Conservation (phyloP, 208 protist genomes). For the Naegleria gruberi region DNA sequence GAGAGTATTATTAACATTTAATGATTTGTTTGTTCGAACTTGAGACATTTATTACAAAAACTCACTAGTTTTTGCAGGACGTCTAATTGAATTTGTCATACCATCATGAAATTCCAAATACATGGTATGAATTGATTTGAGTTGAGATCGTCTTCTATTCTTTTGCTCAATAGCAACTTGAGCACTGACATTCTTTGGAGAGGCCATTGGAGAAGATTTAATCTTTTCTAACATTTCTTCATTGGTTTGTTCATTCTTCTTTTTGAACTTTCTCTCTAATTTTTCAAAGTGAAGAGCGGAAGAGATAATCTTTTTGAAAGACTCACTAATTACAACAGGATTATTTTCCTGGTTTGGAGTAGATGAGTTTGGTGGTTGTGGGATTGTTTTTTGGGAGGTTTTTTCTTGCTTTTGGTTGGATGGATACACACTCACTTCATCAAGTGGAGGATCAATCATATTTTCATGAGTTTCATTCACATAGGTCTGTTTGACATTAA, state of each 20-base stretch:
- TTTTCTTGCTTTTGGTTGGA: background rate
- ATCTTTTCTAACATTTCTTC: background rate
- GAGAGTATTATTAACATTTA: too few species aligned
- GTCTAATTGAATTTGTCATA: background rate
- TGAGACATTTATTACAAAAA: slow-evolving; percentile 23
- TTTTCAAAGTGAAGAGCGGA: background rate
- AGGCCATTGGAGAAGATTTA: background rate
- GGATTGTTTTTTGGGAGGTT: too few species aligned
- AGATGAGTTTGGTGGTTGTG: background rate
- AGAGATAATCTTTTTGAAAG: background rate
- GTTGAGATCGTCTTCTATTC: background rate
- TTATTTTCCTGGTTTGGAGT: too few species aligned
- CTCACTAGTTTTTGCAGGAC: background rate
- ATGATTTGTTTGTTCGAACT: too few species aligned
- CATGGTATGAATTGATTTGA: background rate
- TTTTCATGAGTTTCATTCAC: background rate
- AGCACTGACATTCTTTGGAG: too few species aligned
- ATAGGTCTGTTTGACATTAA: background rate
- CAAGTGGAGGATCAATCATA: background rate
- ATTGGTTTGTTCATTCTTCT: background rate
- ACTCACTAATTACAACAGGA: background rate
- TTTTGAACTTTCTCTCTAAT: background rate
- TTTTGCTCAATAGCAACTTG: too few species aligned
- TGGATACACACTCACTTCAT: background rate
- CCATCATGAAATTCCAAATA: slow-evolving; percentile 15